Conservation (phyloP, 805 yeast species). For the Spathaspora sp. region DNA sequence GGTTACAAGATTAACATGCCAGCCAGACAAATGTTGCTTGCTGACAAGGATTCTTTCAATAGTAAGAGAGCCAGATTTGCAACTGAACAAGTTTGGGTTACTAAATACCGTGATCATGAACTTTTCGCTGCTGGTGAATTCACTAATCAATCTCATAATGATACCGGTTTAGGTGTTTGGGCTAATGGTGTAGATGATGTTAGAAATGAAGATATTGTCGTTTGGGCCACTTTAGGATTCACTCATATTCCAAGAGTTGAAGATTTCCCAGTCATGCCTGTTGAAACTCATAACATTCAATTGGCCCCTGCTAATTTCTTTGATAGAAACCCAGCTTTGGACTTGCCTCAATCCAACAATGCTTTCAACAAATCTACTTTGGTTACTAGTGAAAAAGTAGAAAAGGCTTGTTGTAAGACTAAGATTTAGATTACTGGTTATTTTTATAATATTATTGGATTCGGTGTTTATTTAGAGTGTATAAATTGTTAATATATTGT, state of each 20-base stretch:
- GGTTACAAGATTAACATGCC: constrained; percentile 74
- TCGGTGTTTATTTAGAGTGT: neutral
- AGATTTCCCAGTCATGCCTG: constrained; percentile 90
- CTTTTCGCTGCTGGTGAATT: constrained; percentile 81
- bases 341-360: constrained; percentile 69
- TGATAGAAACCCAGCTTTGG: constrained; percentile 73
- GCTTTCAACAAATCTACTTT: constrained; percentile 60
- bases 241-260: constrained; percentile 82
- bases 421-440: constrained; percentile 9
- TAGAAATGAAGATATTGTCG: constrained; percentile 71
- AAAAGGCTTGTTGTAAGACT: constrained; percentile 33
- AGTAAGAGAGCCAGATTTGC: constrained; percentile 71
- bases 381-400: constrained; percentile 20
- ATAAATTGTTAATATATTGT: neutral
- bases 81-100: constrained; percentile 78
- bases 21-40: constrained; percentile 72
- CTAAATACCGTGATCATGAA: constrained; percentile 70
- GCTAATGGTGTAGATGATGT: constrained; percentile 64
- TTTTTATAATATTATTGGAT: neutral
- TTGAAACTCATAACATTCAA: constrained; percentile 64
- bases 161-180: constrained; percentile 71
- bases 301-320: constrained; percentile 73
- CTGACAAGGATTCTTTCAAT: constrained; percentile 59
- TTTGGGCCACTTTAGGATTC: constrained; percentile 79
- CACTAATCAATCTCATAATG: constrained; percentile 72